Base-by-base conservation (phyloP, 257 asterid species). In the Solanum ossicruentum region DNA sequence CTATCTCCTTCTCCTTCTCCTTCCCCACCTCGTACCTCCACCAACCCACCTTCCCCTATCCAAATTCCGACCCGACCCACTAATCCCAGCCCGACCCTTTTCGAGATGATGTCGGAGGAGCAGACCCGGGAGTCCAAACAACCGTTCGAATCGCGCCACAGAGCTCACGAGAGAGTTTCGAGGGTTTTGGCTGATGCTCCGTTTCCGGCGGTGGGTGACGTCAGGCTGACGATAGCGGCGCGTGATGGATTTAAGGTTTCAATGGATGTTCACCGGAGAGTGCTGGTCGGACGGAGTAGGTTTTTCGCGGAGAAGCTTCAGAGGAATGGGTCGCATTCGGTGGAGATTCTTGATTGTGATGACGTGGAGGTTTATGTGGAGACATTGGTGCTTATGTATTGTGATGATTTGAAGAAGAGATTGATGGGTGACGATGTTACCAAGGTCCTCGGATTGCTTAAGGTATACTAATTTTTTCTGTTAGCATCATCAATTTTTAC, bases 321-420 rank as follows among this genome's bases (percentile, higher is more conserved):
- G 60, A 85, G 90, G 63, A 91, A 89, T 85, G 98, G 95, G 90
- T 71, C 93, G 83, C 97, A 92, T 83, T 87, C 94, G 7, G 97
- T 97, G 51, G 99, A 97, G 88, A 97, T 97, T 87, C 96, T 94
- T 49, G 99, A 95, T 15, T 92, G 97, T 83, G 98, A 93, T 87
- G 97, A 97, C 85, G 97, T 95, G 83, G 97, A 88, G 90, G 96
- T 89, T 36, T 95, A 97, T 75, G 92, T 97, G 84, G 94, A 97
- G 87, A 93, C 94, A 3, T 86, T 97, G 78, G 92, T 91, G 84
- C 97, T 97, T 60, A 94, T 97, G 98, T 97, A 97, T 86, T 88
- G 78, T 66, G 92, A 91, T 55, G 94, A 95, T 65, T 49, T 94
- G 90, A 94, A 92, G 91, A 83, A 71, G 86, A 90, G 88, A 87